Base-by-base conservation (phyloP, 495 filamentous ascomycete species). In the Astrocystis sublimbata region DNA sequence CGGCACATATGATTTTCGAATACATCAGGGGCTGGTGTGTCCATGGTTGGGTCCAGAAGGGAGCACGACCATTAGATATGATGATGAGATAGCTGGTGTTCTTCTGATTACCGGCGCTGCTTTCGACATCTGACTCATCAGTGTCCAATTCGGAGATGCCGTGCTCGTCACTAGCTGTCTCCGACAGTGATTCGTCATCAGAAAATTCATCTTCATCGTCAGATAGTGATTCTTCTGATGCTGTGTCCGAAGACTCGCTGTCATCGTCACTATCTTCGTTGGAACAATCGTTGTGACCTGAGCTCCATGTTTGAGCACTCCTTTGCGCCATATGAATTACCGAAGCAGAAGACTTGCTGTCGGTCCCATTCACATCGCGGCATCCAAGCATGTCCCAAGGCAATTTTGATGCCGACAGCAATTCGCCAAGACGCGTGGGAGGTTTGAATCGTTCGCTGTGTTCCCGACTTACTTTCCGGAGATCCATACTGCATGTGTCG, bases 21-120 rank as follows among this genome's bases (percentile, higher is more conserved):
- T 26, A 58, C 12, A 58, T 0, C 23, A 46, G 38, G 4, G 13
- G 24, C 12, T 13, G n/a, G 40, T 58, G 55, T 35, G 40, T 35
- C 55, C 38, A 58, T 33, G 55, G 24, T n/a, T 46, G 30, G 12
- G 55, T 58, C 38, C 55, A 58, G 5, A 31, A 58, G 6, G 55
- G 55, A 12, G 38, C 3, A 9, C 36, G n/a, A 35, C 15, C 30
- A 17, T 30, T 8, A 1, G 40, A 35, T 23, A 58, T 58, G 4
- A 58, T 6, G 10, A 58, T 43, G 23, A 57, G 15, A 23, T 38
- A 57, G 53, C 43, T 38, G 2, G 53, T 57, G 17, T 57, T 38
- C 17, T 57, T 38, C 3, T 33, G 23, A n/a, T 42, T 21, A 2
- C 17, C 19, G 7, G 3, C n/a, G 7, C 8, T 5, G n/a, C 35